Evolutionary conservation across 192 early-diverging fungal genomes (phyloP), one percentile per base, ranked within the genome.

Genomic region (Linnemannia schmuckeri): DNA sequence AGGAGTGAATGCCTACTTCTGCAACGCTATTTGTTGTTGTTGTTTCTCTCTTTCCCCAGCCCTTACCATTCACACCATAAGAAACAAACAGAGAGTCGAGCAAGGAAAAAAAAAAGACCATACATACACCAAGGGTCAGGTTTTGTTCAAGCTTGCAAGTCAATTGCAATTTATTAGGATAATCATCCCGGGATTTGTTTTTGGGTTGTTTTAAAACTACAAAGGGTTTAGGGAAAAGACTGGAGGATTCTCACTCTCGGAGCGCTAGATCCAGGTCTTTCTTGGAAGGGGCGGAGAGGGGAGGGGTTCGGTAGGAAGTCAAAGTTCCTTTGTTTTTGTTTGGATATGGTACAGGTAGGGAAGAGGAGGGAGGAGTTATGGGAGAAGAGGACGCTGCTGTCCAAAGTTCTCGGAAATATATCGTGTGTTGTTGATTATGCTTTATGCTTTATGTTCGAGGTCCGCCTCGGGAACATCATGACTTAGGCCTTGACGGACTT

Each of bases 401-500:
- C 49, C 20, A 4, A 4, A 12, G 49, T 22, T 52, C 49, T 52
- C 18, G 49, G 49, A 46, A 13, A 44, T 44, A 44, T 44, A 10
- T 44, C 42, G 42, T 44, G 42, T 44, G 8, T 44, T 44, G 7
- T 66, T 33, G 61, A 0, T 52, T 17, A 12, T 12, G 44, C 44
- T 3, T 10, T 10, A 44, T 30, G 24, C 4, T 63, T 30, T 66
- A 13, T 13, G 61, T 66, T 66, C 13, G 61, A 66, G n/a, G 61
- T 66, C 30, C 27, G 61, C 27, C 27, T 63, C 27, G 6, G 1
- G 57, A 27, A 6, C 6, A 63, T 66, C 3, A 17, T 12, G 15
- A 38, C n/a, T 74, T 74, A 74, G 27, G 72, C 72, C 72, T 74
- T 74, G 72, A 46, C 10, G 44, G 41, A 47, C 72, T 42, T 74